Base-by-base conservation (phyloP, 2,329 filamentous ascomycete genomes). In the Botryotinia calthae region DNA sequence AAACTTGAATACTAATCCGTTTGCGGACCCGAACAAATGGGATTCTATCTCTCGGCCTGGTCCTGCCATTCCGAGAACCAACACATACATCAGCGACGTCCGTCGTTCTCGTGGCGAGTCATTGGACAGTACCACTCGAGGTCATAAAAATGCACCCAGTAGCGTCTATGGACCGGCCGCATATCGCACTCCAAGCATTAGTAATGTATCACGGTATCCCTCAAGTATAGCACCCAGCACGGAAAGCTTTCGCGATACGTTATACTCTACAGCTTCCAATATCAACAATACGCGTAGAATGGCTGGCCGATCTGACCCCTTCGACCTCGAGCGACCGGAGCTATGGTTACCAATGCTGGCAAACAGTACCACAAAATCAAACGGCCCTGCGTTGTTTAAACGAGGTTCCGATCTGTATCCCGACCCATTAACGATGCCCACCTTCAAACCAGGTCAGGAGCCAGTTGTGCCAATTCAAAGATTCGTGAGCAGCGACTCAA, bases 301-400 rank as follows among this genome's bases (percentile, higher is more conserved):
- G 77, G 88, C 88, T 77, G 88, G 89, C 79, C 87, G 88, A 62
- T 90, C 88, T 2, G 88, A 91, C 75, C 89, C 88, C 2, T 91
- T 91, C 77, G 89, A 91, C 76, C 83, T 91, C n/a, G 89, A 91
- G 78, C 80, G 84, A 61, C 83, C 86, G 48, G 83, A 87, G 77
- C 81, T 86, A 10, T 81, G 84, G 78, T 54, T 71, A 25, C 59
- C 67, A 16, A 46, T 70, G 31, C 61, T 70, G 54, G 54, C 69
- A 71, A 65, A 64, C 18, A 56, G 46, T 5, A 74, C 71, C 61
- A 62, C 74, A 14, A 74, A 76, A 31, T 12, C 40, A 58, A 67
- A 25, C 22, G 42, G n/a, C 22, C 48, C 46, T 59, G 70, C 62
- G 18, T 9, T 67, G 16, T n/a, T n/a, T 46, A 42, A 67, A 56